These are phyloP conservation scores for Plasmodium gaboni DNA, from an alignment of 169 alveolate species.

Conservation along the genomic window DNA sequence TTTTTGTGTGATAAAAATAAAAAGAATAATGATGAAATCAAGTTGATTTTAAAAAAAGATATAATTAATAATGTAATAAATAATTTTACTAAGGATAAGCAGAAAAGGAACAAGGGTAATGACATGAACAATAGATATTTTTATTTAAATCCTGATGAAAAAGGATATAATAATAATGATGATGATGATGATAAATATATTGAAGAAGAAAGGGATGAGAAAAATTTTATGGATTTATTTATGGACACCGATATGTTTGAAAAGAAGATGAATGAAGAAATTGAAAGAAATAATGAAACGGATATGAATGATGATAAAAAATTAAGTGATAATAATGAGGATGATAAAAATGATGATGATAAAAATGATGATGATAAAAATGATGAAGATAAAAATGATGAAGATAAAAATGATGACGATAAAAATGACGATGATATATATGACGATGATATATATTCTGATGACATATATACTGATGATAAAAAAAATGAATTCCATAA, in stretches of 20 bases:
- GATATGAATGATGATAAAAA: background rate
- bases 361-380: background rate
- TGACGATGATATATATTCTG: too few species aligned
- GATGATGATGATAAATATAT: slow-evolving; percentile 1
- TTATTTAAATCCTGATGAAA: too few species aligned
- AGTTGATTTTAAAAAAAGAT: slow-evolving; percentile 55
- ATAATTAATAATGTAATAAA: slow-evolving; percentile 18
- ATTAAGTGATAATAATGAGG: background rate
- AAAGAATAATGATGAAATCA: background rate
- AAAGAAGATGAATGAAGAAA: background rate
- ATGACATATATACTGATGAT: too few species aligned
- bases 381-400: background rate
- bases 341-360: slow-evolving; percentile 7
- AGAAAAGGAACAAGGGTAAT: slow-evolving; percentile 13
- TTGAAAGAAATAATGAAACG: background rate
- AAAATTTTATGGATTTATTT: slow-evolving; percentile 17
- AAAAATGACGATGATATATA: background rate
- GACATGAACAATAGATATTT: slow-evolving; percentile 51
- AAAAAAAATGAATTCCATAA: too few species aligned
- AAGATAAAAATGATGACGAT: background rate
- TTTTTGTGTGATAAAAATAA: slow-evolving; percentile 3
- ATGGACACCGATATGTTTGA: slow-evolving; percentile 2
- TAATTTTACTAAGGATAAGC: slow-evolving; percentile 27
- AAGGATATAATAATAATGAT: background rate
- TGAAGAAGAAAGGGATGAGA: slow-evolving; percentile 5